Evolutionary conservation across 768 basidiomycete genomes (phyloP).

Genomic region (Pleurotus citrinopileatus): DNA sequence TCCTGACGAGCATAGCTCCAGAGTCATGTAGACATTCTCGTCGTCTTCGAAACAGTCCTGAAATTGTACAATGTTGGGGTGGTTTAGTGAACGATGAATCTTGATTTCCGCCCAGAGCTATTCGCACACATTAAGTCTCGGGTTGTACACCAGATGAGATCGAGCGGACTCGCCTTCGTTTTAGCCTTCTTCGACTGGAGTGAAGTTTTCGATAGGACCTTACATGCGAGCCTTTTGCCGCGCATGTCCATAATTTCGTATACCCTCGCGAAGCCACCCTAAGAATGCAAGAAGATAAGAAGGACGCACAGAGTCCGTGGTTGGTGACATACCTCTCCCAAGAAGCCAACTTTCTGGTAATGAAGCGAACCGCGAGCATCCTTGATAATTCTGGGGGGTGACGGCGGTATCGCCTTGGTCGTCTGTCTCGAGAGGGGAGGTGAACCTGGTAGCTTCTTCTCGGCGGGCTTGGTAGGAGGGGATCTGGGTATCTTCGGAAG

Average conservation of each 20-base stretch:
- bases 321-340: constrained; percentile 73
- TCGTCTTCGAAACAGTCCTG: constrained; percentile 94
- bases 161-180: constrained; percentile 69
- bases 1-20: constrained; percentile 89
- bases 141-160: neutral
- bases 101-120: constrained; percentile 99
- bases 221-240: constrained; percentile 75
- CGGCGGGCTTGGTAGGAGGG: constrained; percentile 32
- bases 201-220: constrained; percentile 91
- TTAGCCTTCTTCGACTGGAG: constrained; percentile 96
- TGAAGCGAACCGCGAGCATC: constrained; percentile 57
- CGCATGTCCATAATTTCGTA: constrained; percentile 84
- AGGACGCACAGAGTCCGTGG: neutral
- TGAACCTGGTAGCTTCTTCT: constrained; percentile 40
- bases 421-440: constrained; percentile 82
- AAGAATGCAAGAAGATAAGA: constrained; percentile 22
- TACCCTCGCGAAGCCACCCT: constrained; percentile 94
- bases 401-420: constrained; percentile 77
- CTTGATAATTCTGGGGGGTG: constrained; percentile 72
- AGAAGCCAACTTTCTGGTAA: constrained; percentile 73
- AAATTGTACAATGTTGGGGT: constrained; percentile 92
- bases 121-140: constrained; percentile 6
- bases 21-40: constrained; percentile 95
- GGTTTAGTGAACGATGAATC: constrained; percentile 86
- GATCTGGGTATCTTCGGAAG: constrained; percentile 23